Percentiles rank a stretch among this genome's conserved stretches.
Conservation (phyloP, 768 basidiomycete genomes). For the Cyathus striatus region DNA sequence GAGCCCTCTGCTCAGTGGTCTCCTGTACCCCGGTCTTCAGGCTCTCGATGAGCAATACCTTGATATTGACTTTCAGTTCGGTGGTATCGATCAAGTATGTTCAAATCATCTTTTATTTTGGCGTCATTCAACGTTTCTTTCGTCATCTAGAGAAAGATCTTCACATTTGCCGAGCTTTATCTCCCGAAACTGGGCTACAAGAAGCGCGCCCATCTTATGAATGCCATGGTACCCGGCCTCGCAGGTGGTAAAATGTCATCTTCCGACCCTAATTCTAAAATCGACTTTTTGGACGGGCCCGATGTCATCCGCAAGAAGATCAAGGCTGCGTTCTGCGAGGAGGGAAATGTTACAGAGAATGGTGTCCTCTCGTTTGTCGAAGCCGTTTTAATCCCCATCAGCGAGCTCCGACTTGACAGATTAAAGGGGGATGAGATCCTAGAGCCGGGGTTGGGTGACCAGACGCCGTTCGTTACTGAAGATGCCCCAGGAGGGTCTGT, state of each 20-base stretch:
- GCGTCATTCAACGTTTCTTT: neutral
- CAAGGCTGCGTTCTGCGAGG: slow-evolving; percentile 90
- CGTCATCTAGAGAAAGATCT: slow-evolving; percentile 81
- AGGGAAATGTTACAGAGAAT: slow-evolving; percentile 85
- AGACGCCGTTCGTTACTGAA: slow-evolving; percentile 56
- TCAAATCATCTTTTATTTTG: neutral
- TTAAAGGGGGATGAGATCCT: slow-evolving; percentile 43
- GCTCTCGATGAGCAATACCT: slow-evolving; percentile 98
- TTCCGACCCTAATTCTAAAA: slow-evolving; percentile 96
- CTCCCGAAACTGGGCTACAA: slow-evolving; percentile 89
- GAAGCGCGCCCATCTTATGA: slow-evolving; percentile 98
- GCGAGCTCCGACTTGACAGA: slow-evolving; percentile 64
- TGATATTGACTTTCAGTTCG: slow-evolving; percentile 95
- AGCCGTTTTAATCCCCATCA: slow-evolving; percentile 87
- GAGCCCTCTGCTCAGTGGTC: slow-evolving; percentile 82
- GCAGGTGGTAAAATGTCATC: slow-evolving; percentile 98
- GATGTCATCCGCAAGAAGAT: slow-evolving; percentile 85
- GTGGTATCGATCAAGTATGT: slow-evolving; percentile 91
- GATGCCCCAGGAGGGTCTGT: slow-evolving; percentile 79
- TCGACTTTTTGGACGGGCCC: slow-evolving; percentile 91
- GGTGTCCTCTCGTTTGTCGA: slow-evolving; percentile 82
- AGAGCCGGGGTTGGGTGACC: slow-evolving; percentile 44
- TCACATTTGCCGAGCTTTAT: slow-evolving; percentile 95
- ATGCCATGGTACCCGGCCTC: slow-evolving; percentile 93
- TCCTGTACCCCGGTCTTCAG: slow-evolving; percentile 95